Conservation (phyloP, 768 basidiomycete species). For the Mycena pura region DNA sequence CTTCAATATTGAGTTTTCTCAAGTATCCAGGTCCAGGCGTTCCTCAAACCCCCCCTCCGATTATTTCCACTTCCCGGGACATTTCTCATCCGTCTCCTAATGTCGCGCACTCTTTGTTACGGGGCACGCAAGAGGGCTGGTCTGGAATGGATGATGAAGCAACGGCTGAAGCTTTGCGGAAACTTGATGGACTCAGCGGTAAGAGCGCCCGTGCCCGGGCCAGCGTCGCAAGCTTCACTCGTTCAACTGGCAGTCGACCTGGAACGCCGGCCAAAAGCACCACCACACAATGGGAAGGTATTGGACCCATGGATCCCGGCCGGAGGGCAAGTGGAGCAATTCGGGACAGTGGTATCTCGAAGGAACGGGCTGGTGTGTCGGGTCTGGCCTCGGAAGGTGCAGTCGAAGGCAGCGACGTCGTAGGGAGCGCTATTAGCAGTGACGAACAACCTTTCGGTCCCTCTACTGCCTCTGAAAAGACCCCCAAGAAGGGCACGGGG, state of each 20-base stretch:
- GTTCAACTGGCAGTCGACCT: slow-evolving; percentile 72
- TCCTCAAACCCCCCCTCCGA: slow-evolving; percentile 45
- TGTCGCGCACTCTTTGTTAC: slow-evolving; percentile 84
- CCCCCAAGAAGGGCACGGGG: slow-evolving; percentile 67
- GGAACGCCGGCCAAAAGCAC: slow-evolving; percentile 73
- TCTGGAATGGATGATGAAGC: slow-evolving; percentile 86
- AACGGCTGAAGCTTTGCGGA: slow-evolving; percentile 89
- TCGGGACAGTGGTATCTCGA: slow-evolving; percentile 49
- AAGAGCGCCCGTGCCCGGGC: slow-evolving; percentile 79
- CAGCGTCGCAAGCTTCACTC: slow-evolving; percentile 76
- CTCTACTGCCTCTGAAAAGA: slow-evolving; percentile 60
- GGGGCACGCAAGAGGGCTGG: slow-evolving; percentile 92
- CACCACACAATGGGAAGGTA: slow-evolving; percentile 78
- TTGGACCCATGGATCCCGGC: slow-evolving; percentile 48
- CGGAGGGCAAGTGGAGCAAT: slow-evolving; percentile 44
- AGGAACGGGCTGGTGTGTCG: slow-evolving; percentile 51
- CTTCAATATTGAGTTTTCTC: slow-evolving; percentile 85
- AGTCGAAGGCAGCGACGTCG: slow-evolving; percentile 49
- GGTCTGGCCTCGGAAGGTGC: slow-evolving; percentile 42
- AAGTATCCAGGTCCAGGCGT: slow-evolving; percentile 56
- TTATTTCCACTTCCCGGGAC: slow-evolving; percentile 51
- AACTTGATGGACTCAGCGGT: slow-evolving; percentile 86
- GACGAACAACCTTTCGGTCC: slow-evolving; percentile 60
- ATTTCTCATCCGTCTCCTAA: slow-evolving; percentile 57
- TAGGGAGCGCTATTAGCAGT: slow-evolving; percentile 56